Evolutionary conservation across 2,329 filamentous ascomycete genomes (phyloP), one percentile per base, ranked within the genome.

Genomic region (Alternaria postmessia): DNA sequence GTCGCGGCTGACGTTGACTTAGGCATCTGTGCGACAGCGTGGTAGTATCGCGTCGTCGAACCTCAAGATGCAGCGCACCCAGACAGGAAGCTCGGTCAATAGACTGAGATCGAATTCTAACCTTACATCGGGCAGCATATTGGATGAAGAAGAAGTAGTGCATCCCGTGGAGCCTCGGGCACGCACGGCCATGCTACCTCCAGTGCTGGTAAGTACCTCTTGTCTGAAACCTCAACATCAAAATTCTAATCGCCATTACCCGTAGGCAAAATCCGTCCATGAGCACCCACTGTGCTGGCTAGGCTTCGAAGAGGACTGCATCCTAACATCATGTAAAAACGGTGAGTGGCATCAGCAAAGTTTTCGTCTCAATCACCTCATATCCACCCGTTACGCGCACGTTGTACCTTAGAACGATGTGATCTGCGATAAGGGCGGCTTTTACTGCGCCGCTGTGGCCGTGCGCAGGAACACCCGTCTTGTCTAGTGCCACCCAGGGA

Each of bases 221-320:
- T 7, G 34, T 38, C 36, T 36, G 26, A 63, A 49, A 58, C 47
- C 28, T 53, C 41, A 47, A 46, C 42, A 48, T 28, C 14, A 41
- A 56, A 57, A 39, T 44, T 38, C 53, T 52, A 54, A 65, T 24
- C 48, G 57, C 22, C 38, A 47, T 48, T 39, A 47, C 52, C 42
- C 32, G 44, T 70, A 94, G 92, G 87, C 91, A 48, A 97, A 97
- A 78, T 83, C 86, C 12, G 88, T 97, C 36, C 93, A 97, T 77
- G 88, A 89, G 62, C 93, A 98, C 78, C 93, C 94, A 54, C 83
- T 96, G 46, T 92, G 88, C 77, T 97, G 94, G 90, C 80, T 99
- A 39, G 91, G 89, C n/a, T 99, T 99, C 72, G 94, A 94, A 55
- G 91, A 97, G 76, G 90, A 96, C 71, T 91, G 91, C 64, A 97